A percentile compares a stretch with the other conserved stretches of the same genome.
Evolutionary conservation across 208 protist species (phyloP).

Genomic region (Trypanosoma conorhini): DNA sequence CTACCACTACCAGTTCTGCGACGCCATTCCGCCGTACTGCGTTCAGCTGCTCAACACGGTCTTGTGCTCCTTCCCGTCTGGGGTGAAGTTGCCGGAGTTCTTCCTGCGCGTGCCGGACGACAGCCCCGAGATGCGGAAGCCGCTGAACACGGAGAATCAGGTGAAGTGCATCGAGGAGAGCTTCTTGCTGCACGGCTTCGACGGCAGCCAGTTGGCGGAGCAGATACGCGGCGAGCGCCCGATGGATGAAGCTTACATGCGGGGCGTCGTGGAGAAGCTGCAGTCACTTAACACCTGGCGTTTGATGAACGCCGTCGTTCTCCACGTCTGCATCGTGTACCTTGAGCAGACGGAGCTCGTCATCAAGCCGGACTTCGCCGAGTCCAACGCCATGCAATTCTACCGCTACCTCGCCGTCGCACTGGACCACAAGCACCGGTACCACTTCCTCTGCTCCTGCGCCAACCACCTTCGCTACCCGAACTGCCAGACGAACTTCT

Average conservation of each 20-base stretch:
- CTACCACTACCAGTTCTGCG: conserved; percentile 96
- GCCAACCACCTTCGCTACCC: conserved; percentile 99
- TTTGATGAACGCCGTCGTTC: conserved; percentile 97
- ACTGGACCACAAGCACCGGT: conserved; percentile 94
- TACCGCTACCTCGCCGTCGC: conserved; percentile 94
- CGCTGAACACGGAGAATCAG: conserved; percentile 82
- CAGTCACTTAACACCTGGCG: conserved; percentile 80
- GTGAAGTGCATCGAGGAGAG: conserved; percentile 74
- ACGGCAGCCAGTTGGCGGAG: conserved; percentile 51
- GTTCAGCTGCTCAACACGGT: conserved; percentile 99
- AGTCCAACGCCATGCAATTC: conserved; percentile 94
- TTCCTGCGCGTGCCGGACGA: conserved; percentile 83
- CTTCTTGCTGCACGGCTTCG: conserved; percentile 43
- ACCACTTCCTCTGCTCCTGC: conserved; percentile 97
- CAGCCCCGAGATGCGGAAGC: conserved; percentile 91
- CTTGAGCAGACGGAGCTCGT: conserved; percentile 39
- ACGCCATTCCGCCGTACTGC: conserved; percentile 95
- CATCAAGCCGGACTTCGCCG: conserved; percentile 27
- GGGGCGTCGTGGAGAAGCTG: conserved; percentile 23
- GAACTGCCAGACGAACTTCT: conserved; percentile 99
- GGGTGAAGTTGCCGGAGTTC: conserved; percentile 96
- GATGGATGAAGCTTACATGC: conserved; percentile 39
- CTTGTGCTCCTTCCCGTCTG: conserved; percentile 96
- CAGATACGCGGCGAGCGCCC: conserved; percentile 46
- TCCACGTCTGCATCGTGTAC: conserved; percentile 93